Evolutionary conservation across 495 filamentous ascomycete species (phyloP), one percentile per base, ranked within the genome.

Genomic region (Penicillium flavigenum): DNA sequence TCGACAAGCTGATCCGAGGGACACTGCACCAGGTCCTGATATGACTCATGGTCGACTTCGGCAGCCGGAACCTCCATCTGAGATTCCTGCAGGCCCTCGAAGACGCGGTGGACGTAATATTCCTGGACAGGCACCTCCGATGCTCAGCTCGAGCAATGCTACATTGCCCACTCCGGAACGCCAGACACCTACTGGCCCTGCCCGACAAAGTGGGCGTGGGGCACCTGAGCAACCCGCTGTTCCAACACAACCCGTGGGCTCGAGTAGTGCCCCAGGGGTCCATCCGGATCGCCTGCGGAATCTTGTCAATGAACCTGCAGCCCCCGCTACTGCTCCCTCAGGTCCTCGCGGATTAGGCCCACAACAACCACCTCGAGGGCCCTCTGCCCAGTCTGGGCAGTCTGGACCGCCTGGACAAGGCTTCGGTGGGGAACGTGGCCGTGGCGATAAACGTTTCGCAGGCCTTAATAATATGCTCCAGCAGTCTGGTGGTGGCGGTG

Each of bases 61-160:
- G 31, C 75, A 75, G 42, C 72, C 76, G 20, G 87, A 90, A 17
- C 64, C 77, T 16, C 65, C 76, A 32, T 65, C 77, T 8, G 85
- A 86, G 44, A 82, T 86, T 44, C 90, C 91, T 1, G 86, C 84
- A 24, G 91, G 89, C 1, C 91, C 91, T 2, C 78, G 88, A 34
- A 64, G 75, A 44, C 54, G 57, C 39, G 49, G 57, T 27, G 52
- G 57, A 10, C 64, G 66, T n/a, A 76, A 69, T 65, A 53, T 59
- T 16, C 47, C 70, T 20, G 63, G 59, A 7, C 71, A 74, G 14
- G 69, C 61, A 22, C 62, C 73, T 27, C 24, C 61, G 16, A 56
- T 57, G 3, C 54, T 59, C 17, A 58, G 61, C 36, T 36, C 63
- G 5, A 54, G 47, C 36, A 69, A 64, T 62, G 68, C 65, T 44